Base-by-base conservation (phyloP, 495 filamentous ascomycete genomes). In the Lepraria neglecta region DNA sequence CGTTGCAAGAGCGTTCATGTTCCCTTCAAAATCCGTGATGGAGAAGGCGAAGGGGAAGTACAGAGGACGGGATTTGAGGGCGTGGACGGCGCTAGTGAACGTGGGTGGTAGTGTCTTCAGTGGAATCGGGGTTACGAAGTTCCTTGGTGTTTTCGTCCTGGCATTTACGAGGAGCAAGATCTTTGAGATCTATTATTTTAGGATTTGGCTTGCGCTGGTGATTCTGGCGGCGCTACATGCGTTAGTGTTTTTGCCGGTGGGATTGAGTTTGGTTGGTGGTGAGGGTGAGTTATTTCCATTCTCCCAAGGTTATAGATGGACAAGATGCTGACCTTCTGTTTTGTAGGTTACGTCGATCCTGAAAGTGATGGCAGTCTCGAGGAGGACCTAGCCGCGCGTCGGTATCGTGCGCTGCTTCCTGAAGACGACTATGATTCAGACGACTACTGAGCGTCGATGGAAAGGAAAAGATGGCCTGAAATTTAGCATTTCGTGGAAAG, bases 121-220 rank as follows among this genome's bases (percentile, higher is more conserved):
- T 53, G 94, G 94, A 0, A 99, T 99, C 70, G 97, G 91, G 0
- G 75, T 99, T 30, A 99, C 94, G 24, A 99, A 99, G 72, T 75
- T 97, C 2, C 74, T 99, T 10, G 94, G 94, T 1, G 95, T 99
- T 3, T 86, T 80, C 53, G 94, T 99, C 45, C 78, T 99, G 15
- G 94, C 92, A 0, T 97, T 95, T 64, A 99, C 94, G 9, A 76
- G 89, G 28, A 95, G 90, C 73, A 97, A 97, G 82, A 97, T 99
- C 71, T 99, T 99, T 69, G 95, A 97, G 78, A 89, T 97, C 58
- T 99, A 97, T 73, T 99, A 97, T 72, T 99, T 99, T 76, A 79
- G 94, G 9, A 87, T 99, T 42, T 99, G 94, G 94, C 70, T 96
- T 24, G 87, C 92, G 48, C 78, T 99, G 62, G 90, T 97, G 43